These are phyloP conservation scores for Colletotrichum sp. DNA, from an alignment of 2,329 filamentous ascomycete genomes.

Conservation along the genomic window DNA sequence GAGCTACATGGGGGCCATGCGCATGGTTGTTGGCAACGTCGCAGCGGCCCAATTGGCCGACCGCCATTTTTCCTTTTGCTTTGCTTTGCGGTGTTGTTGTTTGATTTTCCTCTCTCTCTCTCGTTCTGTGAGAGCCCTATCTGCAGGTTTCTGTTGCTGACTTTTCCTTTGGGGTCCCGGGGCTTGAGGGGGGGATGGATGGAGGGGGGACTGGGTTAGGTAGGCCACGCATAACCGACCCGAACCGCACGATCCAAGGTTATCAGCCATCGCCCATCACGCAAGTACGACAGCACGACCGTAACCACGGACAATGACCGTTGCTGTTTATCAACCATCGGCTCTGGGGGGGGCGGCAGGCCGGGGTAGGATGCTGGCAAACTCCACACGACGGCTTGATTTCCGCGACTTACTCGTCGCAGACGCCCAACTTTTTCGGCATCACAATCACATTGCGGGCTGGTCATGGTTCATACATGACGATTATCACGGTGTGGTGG, in stretches of 20 bases:
- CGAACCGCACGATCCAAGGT: neutral
- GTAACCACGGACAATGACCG: neutral
- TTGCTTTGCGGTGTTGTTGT: neutral
- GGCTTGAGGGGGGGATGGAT: neutral
- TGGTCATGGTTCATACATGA: neutral
- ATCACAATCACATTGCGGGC: neutral
- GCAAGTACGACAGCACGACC: neutral
- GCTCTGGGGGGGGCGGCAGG: neutral
- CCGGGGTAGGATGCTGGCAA: too few relatives aligned
- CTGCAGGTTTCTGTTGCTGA: neutral
- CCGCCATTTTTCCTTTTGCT: neutral
- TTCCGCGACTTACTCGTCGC: neutral
- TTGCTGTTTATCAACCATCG: neutral
- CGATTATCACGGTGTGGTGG: neutral
- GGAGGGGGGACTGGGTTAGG: neutral
- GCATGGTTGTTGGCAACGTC: neutral
- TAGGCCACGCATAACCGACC: constrained; percentile 2
- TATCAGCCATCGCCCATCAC: neutral
- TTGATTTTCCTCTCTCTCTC: neutral
- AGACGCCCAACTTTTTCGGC: neutral
- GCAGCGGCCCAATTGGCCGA: neutral
- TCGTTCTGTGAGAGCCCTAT: neutral
- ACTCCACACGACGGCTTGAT: neutral
- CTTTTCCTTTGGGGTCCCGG: neutral
- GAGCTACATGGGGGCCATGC: neutral